These are phyloP conservation scores for Skeletonema costatum DNA, from an alignment of 108 stramenopile species.

Conservation along the genomic window DNA sequence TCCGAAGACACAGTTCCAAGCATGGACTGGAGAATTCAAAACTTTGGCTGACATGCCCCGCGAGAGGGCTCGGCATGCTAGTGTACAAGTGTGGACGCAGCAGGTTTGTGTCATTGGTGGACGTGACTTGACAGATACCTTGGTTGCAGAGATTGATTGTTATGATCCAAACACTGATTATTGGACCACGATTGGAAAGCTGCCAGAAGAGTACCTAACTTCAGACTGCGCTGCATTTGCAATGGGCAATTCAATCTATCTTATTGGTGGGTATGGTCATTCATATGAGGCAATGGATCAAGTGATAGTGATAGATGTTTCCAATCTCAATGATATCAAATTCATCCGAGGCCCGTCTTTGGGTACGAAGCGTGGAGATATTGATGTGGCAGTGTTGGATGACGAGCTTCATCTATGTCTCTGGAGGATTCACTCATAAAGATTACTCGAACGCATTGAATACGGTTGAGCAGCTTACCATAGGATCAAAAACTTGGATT, in stretches of 20 bases:
- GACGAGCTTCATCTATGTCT: conserved; percentile 35
- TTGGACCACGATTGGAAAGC: conserved; percentile 41
- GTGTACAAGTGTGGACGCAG: conserved; percentile 18
- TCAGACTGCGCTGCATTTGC: conserved; percentile 48
- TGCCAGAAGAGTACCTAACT: conserved; percentile 33
- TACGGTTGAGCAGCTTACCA: conserved; percentile 44
- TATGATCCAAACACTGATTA: conserved; percentile 43
- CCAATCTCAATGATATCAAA: not conserved
- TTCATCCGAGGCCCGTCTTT: conserved; percentile 26
- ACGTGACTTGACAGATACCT: conserved; percentile 33
- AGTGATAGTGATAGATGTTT: conserved; percentile 21
- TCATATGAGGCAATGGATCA: conserved; percentile 29
- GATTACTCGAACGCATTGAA: conserved; percentile 47
- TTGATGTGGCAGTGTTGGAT: conserved; percentile 23
- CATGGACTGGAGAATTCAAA: conserved; percentile 10
- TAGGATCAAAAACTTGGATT: conserved; percentile 11
- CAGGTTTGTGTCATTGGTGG: conserved; percentile 55
- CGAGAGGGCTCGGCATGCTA: conserved; percentile 52
- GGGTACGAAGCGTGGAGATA: conserved; percentile 45
- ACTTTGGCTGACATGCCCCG: conserved; percentile 35
- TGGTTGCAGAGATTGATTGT: conserved; percentile 52
- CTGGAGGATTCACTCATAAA: conserved; percentile 59
- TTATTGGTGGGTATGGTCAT: conserved; percentile 57
- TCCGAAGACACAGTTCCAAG: not conserved
- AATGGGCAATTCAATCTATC: conserved; percentile 32